phyloP scores from a whole-genome alignment of 306 rosid species.

The Pueraria montana region DNA sequence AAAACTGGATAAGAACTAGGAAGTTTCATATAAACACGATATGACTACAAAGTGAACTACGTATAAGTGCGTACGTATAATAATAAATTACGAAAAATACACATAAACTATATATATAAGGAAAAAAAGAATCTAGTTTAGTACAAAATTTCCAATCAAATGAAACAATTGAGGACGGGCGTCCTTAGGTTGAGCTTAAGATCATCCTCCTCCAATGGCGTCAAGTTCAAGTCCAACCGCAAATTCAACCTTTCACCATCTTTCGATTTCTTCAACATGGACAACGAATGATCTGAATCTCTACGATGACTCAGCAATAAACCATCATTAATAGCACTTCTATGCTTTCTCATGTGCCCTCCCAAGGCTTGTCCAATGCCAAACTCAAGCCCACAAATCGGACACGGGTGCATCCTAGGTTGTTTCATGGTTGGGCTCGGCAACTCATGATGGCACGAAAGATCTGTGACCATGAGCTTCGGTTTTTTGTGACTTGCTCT shows the following conservation, averaged over 20 bases:
- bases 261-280: constrained; percentile 57
- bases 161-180: constrained; percentile 29
- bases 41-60: not conserved
- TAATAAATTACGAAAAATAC: not conserved
- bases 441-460: not conserved
- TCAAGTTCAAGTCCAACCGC: constrained; percentile 67
- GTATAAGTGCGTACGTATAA: too few species aligned
- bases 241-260: constrained; percentile 39
- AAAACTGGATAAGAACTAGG: not conserved
- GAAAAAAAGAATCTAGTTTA: not conserved
- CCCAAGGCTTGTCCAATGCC: constrained; percentile 89
- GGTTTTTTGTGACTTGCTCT: constrained; percentile 85
- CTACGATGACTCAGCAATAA: not conserved
- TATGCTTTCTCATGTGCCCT: constrained; percentile 95
- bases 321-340: constrained; percentile 13
- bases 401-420: constrained; percentile 71
- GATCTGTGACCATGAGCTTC: constrained; percentile 47
- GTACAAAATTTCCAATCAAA: constrained; percentile 29
- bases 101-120: not conserved
- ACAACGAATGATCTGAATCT: constrained; percentile 4
- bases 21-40: not conserved
- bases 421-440: constrained; percentile 45
- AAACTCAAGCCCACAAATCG: constrained; percentile 79
- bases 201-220: constrained; percentile 58
- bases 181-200: constrained; percentile 56